Percentiles rank a stretch among this genome's conserved stretches.
phyloP scores from a whole-genome alignment of 164 flowering plant genomes.

The Magnolia changhungtana region DNA sequence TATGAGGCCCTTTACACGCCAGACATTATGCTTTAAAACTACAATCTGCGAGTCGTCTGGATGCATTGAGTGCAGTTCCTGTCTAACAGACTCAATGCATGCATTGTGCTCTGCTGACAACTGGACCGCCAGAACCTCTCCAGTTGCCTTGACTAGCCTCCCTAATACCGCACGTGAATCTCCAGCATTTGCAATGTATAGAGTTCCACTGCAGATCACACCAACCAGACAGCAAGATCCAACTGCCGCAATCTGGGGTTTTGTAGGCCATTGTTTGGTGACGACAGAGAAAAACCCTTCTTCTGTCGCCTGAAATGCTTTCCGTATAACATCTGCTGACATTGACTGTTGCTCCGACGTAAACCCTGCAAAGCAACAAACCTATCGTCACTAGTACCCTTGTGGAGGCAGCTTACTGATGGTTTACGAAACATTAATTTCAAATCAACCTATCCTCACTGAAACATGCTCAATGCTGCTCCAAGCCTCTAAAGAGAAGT shows the following conservation, averaged over 20 bases:
- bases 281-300: slow-evolving; percentile 69
- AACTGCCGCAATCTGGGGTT: slow-evolving; percentile 81
- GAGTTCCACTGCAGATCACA: slow-evolving; percentile 54
- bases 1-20: slow-evolving; percentile 84
- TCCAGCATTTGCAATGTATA: slow-evolving; percentile 70
- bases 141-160: slow-evolving; percentile 57
- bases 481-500: not conserved
- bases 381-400: not conserved
- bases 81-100: slow-evolving; percentile 58
- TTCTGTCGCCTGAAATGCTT: slow-evolving; percentile 81
- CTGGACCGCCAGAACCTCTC: slow-evolving; percentile 54
- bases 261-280: slow-evolving; percentile 55
- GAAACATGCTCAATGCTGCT: too few relatives aligned
- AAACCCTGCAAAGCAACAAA: slow-evolving; percentile 38
- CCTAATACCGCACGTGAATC: slow-evolving; percentile 84
- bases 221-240: slow-evolving; percentile 79
- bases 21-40: slow-evolving; percentile 72
- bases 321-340: slow-evolving; percentile 61
- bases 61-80: slow-evolving; percentile 58
- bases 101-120: slow-evolving; percentile 65
- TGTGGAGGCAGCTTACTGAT: not conserved
- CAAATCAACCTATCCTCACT: too few relatives aligned
- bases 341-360: slow-evolving; percentile 57
- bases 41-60: slow-evolving; percentile 79
- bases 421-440: not conserved